Percentiles rank a stretch among this genome's conserved stretches.
phyloP scores from a whole-genome alignment of 2,329 filamentous ascomycete species.

The Aspergillus fumigatiaffinis region DNA sequence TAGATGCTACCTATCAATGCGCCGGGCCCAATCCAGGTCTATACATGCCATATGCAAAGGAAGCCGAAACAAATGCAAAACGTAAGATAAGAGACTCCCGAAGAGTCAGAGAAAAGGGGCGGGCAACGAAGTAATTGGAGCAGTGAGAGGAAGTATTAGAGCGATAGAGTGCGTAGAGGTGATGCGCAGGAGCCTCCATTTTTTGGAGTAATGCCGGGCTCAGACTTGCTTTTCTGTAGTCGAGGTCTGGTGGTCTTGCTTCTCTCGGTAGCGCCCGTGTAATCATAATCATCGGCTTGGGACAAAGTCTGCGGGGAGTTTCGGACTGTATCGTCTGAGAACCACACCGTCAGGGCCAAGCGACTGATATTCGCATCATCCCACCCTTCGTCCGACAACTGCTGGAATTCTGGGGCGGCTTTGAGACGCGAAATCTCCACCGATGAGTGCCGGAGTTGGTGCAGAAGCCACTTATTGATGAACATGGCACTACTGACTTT shows the following conservation, averaged over 20 bases:
- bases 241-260: neutral
- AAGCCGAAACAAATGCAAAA: neutral
- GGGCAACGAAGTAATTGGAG: neutral
- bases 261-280: neutral
- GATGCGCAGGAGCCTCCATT: neutral
- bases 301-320: constrained; percentile 1
- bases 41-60: neutral
- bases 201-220: neutral
- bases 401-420: constrained; percentile 15
- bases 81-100: neutral
- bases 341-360: constrained; percentile 22
- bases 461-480: constrained; percentile 30
- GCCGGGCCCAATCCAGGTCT: neutral
- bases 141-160: neutral
- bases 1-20: neutral
- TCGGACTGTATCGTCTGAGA: constrained; percentile 13
- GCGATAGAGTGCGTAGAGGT: neutral
- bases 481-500: constrained; percentile 17
- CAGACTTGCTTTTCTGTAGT: neutral
- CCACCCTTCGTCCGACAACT: constrained; percentile 14
- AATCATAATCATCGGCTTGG: neutral
- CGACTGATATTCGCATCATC: constrained; percentile 18
- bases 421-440: constrained; percentile 23
- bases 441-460: constrained; percentile 27
- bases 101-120: neutral